A percentile compares a stretch with the other conserved stretches of the same genome.
Conservation (phyloP, 371 early-diverging fungal species). For the Rhizopus sp. region DNA sequence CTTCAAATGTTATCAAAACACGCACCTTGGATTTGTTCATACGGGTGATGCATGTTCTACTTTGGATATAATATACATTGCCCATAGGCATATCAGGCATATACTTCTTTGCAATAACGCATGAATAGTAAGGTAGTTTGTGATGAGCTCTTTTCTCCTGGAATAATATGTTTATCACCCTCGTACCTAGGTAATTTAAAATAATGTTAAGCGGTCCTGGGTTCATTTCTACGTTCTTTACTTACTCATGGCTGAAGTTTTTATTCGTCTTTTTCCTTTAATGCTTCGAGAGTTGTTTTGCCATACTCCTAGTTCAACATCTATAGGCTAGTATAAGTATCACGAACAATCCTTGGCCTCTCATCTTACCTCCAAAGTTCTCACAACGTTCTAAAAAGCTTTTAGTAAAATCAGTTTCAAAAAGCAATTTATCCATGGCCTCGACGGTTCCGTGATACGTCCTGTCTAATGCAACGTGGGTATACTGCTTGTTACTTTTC, state of each 20-base stretch:
- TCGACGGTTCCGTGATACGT: slow-evolving; percentile 45
- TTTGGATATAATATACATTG: slow-evolving; percentile 68
- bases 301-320: slow-evolving; percentile 36
- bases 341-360: background rate
- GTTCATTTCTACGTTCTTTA: background rate
- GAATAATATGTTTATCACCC: slow-evolving; percentile 59
- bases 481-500: slow-evolving; percentile 43
- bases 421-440: slow-evolving; percentile 42
- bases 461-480: slow-evolving; percentile 40
- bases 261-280: slow-evolving; percentile 24
- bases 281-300: slow-evolving; percentile 22
- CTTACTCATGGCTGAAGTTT: slow-evolving; percentile 23
- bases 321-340: slow-evolving; percentile 4
- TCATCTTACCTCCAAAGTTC: slow-evolving; percentile 30
- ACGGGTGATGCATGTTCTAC: slow-evolving; percentile 79
- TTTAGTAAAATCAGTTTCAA: slow-evolving; percentile 29
- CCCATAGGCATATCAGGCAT: slow-evolving; percentile 80
- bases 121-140: slow-evolving; percentile 57
- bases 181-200: slow-evolving; percentile 50
- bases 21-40: slow-evolving; percentile 54
- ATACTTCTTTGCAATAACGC: slow-evolving; percentile 63
- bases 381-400: slow-evolving; percentile 32
- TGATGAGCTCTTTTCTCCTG: slow-evolving; percentile 50
- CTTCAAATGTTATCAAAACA: slow-evolving; percentile 59
- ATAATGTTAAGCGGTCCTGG: background rate